Evolutionary conservation across 2,329 filamentous ascomycete genomes (phyloP).

Genomic region (Sordariomycetes sp.): DNA sequence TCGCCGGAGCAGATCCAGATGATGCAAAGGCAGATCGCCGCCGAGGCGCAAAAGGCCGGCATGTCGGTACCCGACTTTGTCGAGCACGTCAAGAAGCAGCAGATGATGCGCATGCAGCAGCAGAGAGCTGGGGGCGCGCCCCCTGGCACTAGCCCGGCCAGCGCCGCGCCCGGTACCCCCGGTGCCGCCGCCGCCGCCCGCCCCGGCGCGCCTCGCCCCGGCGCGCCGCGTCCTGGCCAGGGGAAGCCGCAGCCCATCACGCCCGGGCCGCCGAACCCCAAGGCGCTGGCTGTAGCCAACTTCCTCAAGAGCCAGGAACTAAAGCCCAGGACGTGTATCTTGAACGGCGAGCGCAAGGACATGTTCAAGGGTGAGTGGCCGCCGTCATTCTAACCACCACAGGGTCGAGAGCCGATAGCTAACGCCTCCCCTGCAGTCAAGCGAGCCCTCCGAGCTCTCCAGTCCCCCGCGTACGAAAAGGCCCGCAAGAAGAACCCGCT

Average conservation of each 20-base stretch:
- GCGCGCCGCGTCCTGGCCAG: slow-evolving; percentile 17
- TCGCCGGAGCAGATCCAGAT: slow-evolving; percentile 72
- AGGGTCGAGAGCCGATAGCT: too few relatives aligned
- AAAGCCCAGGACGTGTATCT: slow-evolving; percentile 81
- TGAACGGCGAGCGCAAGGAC: slow-evolving; percentile 93
- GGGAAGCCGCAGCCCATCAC: slow-evolving; percentile 53
- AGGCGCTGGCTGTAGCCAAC: slow-evolving; percentile 77
- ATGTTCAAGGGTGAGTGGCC: slow-evolving; percentile 73
- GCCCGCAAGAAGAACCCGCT: slow-evolving; percentile 80
- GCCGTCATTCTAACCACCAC: too few relatives aligned
- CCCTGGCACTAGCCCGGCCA: slow-evolving; percentile 14
- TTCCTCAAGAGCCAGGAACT: slow-evolving; percentile 76
- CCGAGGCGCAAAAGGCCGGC: slow-evolving; percentile 72
- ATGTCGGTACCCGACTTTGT: slow-evolving; percentile 79
- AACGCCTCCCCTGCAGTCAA: slow-evolving; percentile 51
- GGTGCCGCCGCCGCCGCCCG: slow-evolving; percentile 5
- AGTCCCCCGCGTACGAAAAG: slow-evolving; percentile 83
- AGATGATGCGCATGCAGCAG: slow-evolving; percentile 30
- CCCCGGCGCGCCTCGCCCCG: slow-evolving; percentile 10
- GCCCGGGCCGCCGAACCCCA: slow-evolving; percentile 74
- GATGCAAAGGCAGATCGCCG: slow-evolving; percentile 72
- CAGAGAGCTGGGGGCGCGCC: slow-evolving; percentile 9
- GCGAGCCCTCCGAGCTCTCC: slow-evolving; percentile 79
- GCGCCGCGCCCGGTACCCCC: slow-evolving; percentile 9
- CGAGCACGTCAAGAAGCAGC: slow-evolving; percentile 49